Evolutionary conservation across 169 alveolate genomes (phyloP), one percentile per base, ranked within the genome.

Genomic region (Cyclospora cayetanensis): DNA sequence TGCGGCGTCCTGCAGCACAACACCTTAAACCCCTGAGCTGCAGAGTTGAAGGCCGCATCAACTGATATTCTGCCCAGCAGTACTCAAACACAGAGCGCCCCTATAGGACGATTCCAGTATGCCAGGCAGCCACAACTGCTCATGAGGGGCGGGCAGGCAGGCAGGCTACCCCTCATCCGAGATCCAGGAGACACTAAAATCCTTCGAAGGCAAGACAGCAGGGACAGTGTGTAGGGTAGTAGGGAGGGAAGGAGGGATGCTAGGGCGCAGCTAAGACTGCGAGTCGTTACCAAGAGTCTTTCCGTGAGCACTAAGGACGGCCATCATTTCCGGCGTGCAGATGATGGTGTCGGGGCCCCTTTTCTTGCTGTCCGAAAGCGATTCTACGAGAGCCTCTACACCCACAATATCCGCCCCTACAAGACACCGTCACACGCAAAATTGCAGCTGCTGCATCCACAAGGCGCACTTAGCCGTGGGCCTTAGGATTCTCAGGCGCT

Each of bases 351-450:
- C 84, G 35, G 74, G 74, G 68, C 35, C 31, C 9, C 46, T 42
- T 42, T 41, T 66, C 50, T 31, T 70, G 9, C 65, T 35, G 15
- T 46, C 43, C 4, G 65, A 27, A n/a, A n/a, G n/a, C n/a, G 41
- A 18, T 15, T 37, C 46, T 18, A 85, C 4, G 11, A 85, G 31
- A 0, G 35, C 41, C 2, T 85, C 72, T 22, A 39, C 31, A 20
- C 91, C 91, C 18, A 85, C 91, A 0, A 85, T 41, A 27, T 85
- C 84, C 7, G 91, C 91, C 9, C 91, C 91, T 85, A 1, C 15
- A 7, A 46, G 15, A 46, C 60, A 46, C 7, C 7, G 15, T 15
- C 60, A 46, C 60, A 46, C 7, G 15, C 60, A 46, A 46, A 46
- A 46, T n/a, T n/a, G n/a, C n/a, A n/a, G n/a, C n/a, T n/a, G n/a